Percentiles rank a stretch among this genome's conserved stretches.
phyloP scores from a whole-genome alignment of 164 flowering plant species.

The Sextonia rubra region DNA sequence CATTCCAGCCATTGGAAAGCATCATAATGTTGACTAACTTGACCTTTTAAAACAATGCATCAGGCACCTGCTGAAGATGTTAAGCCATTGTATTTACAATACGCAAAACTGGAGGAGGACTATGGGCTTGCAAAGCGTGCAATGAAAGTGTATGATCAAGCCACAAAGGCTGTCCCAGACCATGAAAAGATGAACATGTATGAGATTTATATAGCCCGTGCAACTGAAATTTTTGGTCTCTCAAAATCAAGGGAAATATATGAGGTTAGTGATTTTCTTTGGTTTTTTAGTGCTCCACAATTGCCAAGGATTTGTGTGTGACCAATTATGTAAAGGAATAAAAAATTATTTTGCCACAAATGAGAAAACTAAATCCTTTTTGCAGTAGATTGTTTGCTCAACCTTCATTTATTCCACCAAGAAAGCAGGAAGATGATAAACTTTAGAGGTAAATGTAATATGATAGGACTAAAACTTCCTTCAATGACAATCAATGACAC shows the following conservation, averaged over 20 bases:
- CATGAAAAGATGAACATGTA: constrained; percentile 87
- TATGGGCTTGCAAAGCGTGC: constrained; percentile 90
- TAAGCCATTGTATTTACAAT: constrained; percentile 79
- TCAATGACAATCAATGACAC: too few relatives aligned
- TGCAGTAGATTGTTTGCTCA: not conserved
- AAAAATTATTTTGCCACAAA: too few relatives aligned
- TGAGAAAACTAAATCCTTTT: not conserved
- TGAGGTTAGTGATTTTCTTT: constrained; percentile 33
- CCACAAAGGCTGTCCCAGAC: constrained; percentile 85
- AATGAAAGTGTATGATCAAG: constrained; percentile 88
- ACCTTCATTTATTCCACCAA: not conserved
- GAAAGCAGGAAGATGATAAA: not conserved
- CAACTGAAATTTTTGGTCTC: constrained; percentile 90
- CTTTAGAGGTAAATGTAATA: not conserved
- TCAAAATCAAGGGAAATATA: constrained; percentile 90
- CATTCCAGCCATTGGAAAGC: not conserved
- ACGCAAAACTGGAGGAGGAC: constrained; percentile 91
- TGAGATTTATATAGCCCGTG: constrained; percentile 89
- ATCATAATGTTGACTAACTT: constrained; percentile 14
- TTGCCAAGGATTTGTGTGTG: too few relatives aligned
- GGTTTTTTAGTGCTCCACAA: too few relatives aligned
- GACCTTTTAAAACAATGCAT: not conserved
- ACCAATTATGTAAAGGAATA: too few relatives aligned
- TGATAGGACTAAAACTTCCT: too few relatives aligned
- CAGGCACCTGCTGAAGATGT: constrained; percentile 89